Evolutionary conservation across 176 grass and related monocot genomes (phyloP).

Genomic region (Olyra latifolia): DNA sequence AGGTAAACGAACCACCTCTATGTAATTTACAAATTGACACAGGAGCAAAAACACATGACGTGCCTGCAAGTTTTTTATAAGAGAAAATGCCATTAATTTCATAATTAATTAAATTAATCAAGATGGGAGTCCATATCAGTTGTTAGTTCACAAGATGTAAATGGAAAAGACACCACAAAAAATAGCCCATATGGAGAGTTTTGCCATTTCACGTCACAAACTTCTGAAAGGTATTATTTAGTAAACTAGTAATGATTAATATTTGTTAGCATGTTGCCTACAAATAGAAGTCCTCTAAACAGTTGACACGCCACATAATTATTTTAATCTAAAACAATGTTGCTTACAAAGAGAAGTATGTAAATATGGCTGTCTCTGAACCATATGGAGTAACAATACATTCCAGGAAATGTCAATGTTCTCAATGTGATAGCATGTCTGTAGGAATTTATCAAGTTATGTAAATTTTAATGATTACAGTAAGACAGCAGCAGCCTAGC

Average conservation of each 20-base stretch:
- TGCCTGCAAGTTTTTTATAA: slow-evolving; percentile 45
- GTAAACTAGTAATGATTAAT: too few species aligned
- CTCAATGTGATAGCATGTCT: not conserved
- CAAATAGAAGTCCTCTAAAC: too few species aligned
- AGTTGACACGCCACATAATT: too few species aligned
- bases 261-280: too few species aligned
- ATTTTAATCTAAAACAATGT: too few species aligned
- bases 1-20: slow-evolving; percentile 82
- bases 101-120: slow-evolving; percentile 18
- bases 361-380: not conserved
- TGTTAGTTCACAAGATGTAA: slow-evolving; percentile 5
- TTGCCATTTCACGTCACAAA: not conserved
- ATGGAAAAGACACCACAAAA: not conserved
- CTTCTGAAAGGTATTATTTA: not conserved
- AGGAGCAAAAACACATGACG: slow-evolving; percentile 89
- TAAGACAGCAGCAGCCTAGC: not conserved
- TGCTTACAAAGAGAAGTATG: too few species aligned
- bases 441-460: not conserved
- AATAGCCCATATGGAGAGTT: not conserved
- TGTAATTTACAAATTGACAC: slow-evolving; percentile 86
- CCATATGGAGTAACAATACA: not conserved
- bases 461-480: not conserved
- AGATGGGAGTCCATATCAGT: not conserved
- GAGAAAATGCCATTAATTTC: not conserved
- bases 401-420: not conserved